Conservation (phyloP, 208 protist genomes). For the Leishmania amazonensis region DNA sequence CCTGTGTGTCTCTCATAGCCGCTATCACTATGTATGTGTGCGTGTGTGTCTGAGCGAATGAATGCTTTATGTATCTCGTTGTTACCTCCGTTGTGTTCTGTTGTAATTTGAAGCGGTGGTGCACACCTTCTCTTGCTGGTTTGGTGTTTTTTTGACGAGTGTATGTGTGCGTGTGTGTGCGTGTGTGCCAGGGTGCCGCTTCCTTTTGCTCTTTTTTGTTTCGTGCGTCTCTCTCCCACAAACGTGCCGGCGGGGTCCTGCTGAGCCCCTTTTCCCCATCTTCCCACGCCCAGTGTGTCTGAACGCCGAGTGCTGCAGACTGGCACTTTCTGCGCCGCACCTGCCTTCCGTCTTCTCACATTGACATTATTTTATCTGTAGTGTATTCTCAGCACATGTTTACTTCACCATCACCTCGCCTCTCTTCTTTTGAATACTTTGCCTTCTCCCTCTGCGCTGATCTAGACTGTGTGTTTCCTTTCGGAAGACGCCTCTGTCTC, state of each 20-base stretch:
- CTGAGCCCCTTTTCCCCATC: not conserved
- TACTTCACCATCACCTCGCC: not conserved
- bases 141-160: not conserved
- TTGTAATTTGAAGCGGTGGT: not conserved
- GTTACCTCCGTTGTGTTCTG: not conserved
- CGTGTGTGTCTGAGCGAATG: no score
- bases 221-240: not conserved
- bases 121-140: not conserved
- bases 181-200: not conserved
- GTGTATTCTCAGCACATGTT: not conserved
- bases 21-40: no score
- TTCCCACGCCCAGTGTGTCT: not conserved
- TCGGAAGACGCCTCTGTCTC: not conserved
- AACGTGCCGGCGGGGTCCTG: not conserved
- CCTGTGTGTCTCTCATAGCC: not conserved
- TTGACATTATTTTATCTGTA: not conserved
- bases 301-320: not conserved
- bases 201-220: not conserved
- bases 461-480: not conserved
- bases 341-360: not conserved
- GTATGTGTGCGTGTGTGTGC: not conserved
- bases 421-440: not conserved
- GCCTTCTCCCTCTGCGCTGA: not conserved
- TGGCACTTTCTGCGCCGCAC: not conserved
- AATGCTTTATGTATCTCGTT: no score